These are phyloP conservation scores for Nymphaea colorata DNA, from an alignment of 164 flowering plant genomes.

Conservation along the genomic window DNA sequence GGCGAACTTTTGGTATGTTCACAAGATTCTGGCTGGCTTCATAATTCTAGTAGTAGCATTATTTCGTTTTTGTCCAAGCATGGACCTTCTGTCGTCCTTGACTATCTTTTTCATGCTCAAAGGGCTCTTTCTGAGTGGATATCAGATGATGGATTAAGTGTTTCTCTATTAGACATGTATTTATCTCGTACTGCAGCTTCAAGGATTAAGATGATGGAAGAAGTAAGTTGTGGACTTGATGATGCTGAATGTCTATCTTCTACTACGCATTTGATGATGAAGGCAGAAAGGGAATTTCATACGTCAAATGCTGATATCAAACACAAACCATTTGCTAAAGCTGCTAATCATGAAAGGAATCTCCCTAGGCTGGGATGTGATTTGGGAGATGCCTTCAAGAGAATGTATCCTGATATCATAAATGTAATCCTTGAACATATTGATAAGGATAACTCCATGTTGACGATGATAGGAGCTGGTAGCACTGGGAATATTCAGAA, in stretches of 20 bases:
- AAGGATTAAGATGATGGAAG: constrained; percentile 51
- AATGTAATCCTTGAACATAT: constrained; percentile 38
- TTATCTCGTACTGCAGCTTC: constrained; percentile 35
- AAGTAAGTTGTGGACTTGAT: constrained; percentile 46
- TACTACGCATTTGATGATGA: constrained; percentile 38
- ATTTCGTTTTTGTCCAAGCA: constrained; percentile 31
- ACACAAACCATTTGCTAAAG: constrained; percentile 1
- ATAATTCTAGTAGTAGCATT: constrained; percentile 38
- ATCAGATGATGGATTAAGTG: constrained; percentile 56
- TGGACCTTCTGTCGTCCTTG: constrained; percentile 24
- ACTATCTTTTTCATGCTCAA: constrained; percentile 47
- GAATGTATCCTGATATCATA: constrained; percentile 50
- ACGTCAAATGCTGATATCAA: constrained; percentile 21
- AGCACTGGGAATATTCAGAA: constrained; percentile 74
- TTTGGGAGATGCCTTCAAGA: constrained; percentile 41
- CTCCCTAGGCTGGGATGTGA: constrained; percentile 43
- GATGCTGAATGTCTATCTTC: constrained; percentile 47
- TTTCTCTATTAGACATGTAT: constrained; percentile 65
- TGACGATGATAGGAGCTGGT: constrained; percentile 75
- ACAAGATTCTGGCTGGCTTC: constrained; percentile 52
- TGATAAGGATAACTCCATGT: constrained; percentile 43
- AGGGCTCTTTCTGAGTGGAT: constrained; percentile 81
- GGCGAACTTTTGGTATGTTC: constrained; percentile 48
- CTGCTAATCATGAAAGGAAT: constrained; percentile 25
- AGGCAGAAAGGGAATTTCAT: constrained; percentile 26